Evolutionary conservation across 257 asterid species (phyloP), one percentile per base, ranked within the genome.

Genomic region (Solanum peruvianum): DNA sequence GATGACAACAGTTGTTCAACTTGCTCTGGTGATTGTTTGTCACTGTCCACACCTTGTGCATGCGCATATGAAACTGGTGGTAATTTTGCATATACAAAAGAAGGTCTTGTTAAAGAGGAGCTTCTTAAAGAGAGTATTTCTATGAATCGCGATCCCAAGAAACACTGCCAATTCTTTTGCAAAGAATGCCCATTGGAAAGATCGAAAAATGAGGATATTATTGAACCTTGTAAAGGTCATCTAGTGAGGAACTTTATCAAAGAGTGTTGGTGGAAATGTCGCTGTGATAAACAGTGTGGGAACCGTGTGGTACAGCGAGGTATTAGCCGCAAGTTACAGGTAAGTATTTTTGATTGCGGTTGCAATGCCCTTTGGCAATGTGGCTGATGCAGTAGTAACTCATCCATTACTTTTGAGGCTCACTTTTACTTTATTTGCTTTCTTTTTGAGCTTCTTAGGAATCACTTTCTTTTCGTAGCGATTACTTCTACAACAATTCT

Each of bases 261-360:
- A 87, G 99, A 97, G 88, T 97, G 99, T 85, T 97, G 99, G 99
- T 93, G 88, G 90, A 96, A 95, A 88, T 97, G 99, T 88, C 99
- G 98, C 64, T 97, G 99, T 87, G 76, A 88, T 87, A 93, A 90
- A 86, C 93, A 89, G 67, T 97, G 99, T 88, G 99, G 99, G 87
- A 97, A 96, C 88, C 96, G 99, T 84, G 97, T 96, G 83, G 99
- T 97, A 29, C 99, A 97, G 89, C 91, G 98, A 88, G 99, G 99
- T 77, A 96, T 97, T 82, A 93, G 89, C 72, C 91, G 90, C 89
- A 92, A 88, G 67, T 89, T 97, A 88, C 99, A 96, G 99, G 99
- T 97, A 71, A 66, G 75, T 73, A 39, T 91, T 84, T 72, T 56
- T 64, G 37, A 39, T 71, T 37, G 35, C 16, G 9, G 20, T 81